Conservation (phyloP, 345 rosid species). For the Brassica incana region DNA sequence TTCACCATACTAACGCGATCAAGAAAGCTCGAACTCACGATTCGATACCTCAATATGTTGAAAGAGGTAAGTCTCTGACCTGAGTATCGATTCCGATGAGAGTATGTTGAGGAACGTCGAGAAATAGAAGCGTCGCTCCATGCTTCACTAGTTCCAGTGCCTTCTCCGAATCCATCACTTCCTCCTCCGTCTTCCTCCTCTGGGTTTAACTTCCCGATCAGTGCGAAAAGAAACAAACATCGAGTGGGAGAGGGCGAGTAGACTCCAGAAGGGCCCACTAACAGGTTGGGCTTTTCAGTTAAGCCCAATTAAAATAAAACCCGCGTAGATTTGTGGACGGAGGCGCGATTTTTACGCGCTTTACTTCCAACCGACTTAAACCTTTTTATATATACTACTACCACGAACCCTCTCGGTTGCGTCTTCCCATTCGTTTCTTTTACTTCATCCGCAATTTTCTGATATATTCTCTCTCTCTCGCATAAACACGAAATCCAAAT, state of each 20-base stretch:
- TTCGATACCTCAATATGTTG: background rate
- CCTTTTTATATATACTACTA: background rate
- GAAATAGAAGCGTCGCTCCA: conserved; percentile 77
- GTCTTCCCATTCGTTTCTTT: background rate
- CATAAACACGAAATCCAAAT: conserved; percentile 6
- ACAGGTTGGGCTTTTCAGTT: background rate
- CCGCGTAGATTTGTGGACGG: background rate
- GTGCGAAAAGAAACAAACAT: background rate
- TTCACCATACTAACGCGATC: too few species aligned
- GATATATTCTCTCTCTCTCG: background rate
- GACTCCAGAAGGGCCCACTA: conserved; percentile 7
- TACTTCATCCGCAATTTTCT: background rate
- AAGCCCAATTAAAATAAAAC: background rate
- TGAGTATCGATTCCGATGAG: conserved; percentile 83
- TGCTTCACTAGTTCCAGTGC: conserved; percentile 75
- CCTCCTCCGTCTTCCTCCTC: conserved; percentile 5
- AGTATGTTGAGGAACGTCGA: conserved; percentile 84
- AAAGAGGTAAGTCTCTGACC: too few species aligned
- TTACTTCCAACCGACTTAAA: conserved; percentile 16
- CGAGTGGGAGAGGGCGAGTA: background rate
- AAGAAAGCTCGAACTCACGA: background rate
- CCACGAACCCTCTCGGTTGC: background rate
- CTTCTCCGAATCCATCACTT: conserved; percentile 64
- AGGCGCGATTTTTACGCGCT: conserved; percentile 26
- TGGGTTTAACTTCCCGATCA: background rate